Evolutionary conservation across 345 rosid genomes (phyloP).

Genomic region (Lumnitzera littorea): DNA sequence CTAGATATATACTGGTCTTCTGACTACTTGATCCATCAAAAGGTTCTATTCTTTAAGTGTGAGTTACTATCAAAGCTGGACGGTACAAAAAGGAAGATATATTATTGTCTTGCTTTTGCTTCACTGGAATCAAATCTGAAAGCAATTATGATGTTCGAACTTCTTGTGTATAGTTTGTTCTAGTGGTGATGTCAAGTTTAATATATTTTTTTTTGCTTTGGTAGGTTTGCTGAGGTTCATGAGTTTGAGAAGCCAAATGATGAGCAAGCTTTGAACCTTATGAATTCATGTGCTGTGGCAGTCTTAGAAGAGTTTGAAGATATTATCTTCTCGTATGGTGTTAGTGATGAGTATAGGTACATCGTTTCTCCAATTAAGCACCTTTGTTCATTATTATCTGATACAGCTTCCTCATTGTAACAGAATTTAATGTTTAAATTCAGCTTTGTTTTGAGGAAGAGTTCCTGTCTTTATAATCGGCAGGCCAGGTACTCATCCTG

Average conservation of each 20-base stretch:
- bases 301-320: constrained; percentile 66
- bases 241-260: constrained; percentile 90
- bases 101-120: no score
- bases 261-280: constrained; percentile 77
- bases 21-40: no score
- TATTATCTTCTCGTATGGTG: constrained; percentile 67
- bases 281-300: constrained; percentile 83
- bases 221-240: constrained; percentile 75
- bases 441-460: constrained; percentile 76
- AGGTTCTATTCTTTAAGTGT: no score
- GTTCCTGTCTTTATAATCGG: constrained; percentile 52
- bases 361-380: not conserved
- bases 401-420: constrained; percentile 2
- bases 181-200: constrained; percentile 1
- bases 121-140: no score
- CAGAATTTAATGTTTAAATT: constrained; percentile 1
- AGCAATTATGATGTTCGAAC: no score
- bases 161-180: not conserved
- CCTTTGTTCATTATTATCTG: constrained; percentile 6
- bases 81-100: no score
- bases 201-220: constrained; percentile 20
- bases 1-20: no score
- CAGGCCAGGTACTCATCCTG: constrained; percentile 43
- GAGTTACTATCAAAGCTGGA: no score
- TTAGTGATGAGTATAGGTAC: constrained; percentile 91